Conservation (phyloP, 2,329 filamentous ascomycete genomes). For the Trichoderma koningiopsis region DNA sequence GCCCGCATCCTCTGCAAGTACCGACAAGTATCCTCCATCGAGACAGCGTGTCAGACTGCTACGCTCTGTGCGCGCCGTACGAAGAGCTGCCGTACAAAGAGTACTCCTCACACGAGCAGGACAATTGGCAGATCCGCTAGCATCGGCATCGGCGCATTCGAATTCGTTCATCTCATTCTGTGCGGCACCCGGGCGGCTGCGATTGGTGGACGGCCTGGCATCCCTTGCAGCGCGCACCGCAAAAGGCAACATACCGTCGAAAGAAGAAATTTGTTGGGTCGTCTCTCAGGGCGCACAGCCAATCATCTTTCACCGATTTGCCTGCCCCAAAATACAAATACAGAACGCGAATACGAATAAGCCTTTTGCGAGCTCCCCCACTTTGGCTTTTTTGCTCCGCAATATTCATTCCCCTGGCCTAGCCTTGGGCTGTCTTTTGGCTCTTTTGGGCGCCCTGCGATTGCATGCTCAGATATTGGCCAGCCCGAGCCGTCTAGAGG, state of each 20-base stretch:
- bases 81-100: neutral
- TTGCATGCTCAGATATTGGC: neutral
- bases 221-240: slow-evolving; percentile 24
- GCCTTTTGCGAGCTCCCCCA: neutral
- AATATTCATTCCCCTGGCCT: neutral
- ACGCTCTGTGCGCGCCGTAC: neutral
- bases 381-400: slow-evolving; percentile 7
- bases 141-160: slow-evolving; percentile 17
- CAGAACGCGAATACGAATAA: slow-evolving; percentile 33
- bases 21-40: neutral
- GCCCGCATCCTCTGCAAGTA: neutral
- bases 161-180: slow-evolving; percentile 22
- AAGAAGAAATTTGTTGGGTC: slow-evolving; percentile 12
- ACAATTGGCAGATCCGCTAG: neutral
- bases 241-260: neutral
- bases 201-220: neutral
- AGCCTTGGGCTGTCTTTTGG: neutral
- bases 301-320: slow-evolving; percentile 16
- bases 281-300: neutral
- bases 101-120: neutral
- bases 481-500: neutral
- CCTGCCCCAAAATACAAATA: no score
- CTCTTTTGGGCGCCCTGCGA: neutral
- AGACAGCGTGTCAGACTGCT: slow-evolving; percentile 13
- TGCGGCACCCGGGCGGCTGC: neutral